Evolutionary conservation across 805 yeast genomes (phyloP).

Genomic region (Ogataea sp.): DNA sequence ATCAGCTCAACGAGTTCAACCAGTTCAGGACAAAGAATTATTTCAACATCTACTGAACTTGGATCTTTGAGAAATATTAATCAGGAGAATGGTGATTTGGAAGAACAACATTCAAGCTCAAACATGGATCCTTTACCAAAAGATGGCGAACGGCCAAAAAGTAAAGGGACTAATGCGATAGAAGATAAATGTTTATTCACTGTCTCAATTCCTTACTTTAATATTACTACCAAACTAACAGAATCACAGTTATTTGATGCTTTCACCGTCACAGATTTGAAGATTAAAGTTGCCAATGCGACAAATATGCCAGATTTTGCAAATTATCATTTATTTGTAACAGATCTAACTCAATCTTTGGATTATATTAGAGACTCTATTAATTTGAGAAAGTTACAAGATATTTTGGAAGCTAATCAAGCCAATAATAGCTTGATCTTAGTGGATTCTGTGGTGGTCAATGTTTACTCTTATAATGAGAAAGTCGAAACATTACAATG

Average conservation of each 20-base stretch:
- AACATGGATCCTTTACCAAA: no score
- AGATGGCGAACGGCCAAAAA: no score
- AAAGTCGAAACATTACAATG: not conserved
- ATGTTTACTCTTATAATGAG: not conserved
- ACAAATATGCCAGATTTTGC: not conserved
- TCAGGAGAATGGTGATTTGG: no score
- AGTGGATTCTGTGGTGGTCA: not conserved
- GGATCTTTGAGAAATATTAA: no score
- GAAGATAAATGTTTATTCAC: not conserved
- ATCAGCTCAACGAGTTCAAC: no score
- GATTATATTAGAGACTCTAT: not conserved
- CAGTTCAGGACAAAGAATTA: no score
- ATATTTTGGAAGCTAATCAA: not conserved
- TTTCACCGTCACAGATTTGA: not conserved
- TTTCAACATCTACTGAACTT: no score
- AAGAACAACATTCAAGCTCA: no score
- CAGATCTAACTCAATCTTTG: not conserved
- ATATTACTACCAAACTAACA: not conserved
- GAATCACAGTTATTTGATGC: not conserved
- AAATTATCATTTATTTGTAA: not conserved
- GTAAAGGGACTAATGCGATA: not conserved
- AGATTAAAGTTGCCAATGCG: not conserved
- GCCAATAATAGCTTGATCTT: not conserved
- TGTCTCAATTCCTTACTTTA: not conserved
- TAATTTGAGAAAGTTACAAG: not conserved